Evolutionary conservation across 495 filamentous ascomycete species (phyloP), one percentile per base, ranked within the genome.

Genomic region (Aspergillus avenaceus): DNA sequence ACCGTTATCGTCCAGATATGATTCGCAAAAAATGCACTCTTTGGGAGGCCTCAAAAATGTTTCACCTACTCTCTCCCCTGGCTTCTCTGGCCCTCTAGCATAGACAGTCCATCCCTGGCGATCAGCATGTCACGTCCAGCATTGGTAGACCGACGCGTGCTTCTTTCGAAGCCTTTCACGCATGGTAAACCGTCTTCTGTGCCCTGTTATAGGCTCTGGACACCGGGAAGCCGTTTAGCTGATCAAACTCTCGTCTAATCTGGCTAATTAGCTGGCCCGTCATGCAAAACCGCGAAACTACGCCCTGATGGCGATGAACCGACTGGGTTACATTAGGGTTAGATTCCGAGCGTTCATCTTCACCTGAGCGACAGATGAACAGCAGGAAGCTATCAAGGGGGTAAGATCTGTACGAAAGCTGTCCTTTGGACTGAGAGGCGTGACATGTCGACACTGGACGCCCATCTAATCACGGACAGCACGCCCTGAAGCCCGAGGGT

Each of bases 171-270:
- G 41, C 55, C 63, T 56, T 49, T 47, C 52, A 65, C 61, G 62
- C 71, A 76, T 76, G 70, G 69, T 70, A 51, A 54, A 65, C 68
- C 68, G 58, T 74, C 70, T 74, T 73, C 71, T 49, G 49, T 47
- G 55, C 62, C 55, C 46, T 32, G 41, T 37, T 45, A 55, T 8
- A 52, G 58, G 63, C 65, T 73, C 69, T 74, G 69, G 64, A 64
- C 52, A 62, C 60, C 67, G 60, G 59, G 54, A n/a, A 51, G 53
- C 64, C 59, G 68, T 76, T 76, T 55, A 45, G 61, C 46, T 50
- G 40, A 34, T 55, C 60, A 28, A 60, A 51, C 60, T 66, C 31
- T 49, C 52, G 55, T 49, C 52, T 40, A 43, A 58, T 36, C 59
- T 47, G 37, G 60, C 64, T 73, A 67, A 45, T 71, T 52, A 48